Percentiles rank a stretch among this genome's conserved stretches.
phyloP scores from a whole-genome alignment of 768 basidiomycete genomes.

The button mushroom (Agaricus bisporus) region DNA sequence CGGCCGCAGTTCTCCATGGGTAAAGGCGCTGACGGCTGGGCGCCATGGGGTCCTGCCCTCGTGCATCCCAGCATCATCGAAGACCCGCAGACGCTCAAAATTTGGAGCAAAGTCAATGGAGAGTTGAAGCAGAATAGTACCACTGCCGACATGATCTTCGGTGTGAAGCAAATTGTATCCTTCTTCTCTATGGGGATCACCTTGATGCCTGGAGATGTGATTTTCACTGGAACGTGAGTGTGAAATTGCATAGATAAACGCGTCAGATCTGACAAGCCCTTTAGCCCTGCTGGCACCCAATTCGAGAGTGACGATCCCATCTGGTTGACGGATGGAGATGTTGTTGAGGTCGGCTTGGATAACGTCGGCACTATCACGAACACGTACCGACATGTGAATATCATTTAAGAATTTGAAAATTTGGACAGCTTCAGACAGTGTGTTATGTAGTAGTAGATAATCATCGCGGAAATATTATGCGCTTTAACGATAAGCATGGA shows the following conservation, averaged over 20 bases:
- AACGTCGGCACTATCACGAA: conserved; percentile 34
- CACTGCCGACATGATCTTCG: conserved; percentile 37
- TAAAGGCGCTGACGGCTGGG: conserved; percentile 38
- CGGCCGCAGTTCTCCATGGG: conserved; percentile 39
- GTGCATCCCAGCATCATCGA: conserved; percentile 30
- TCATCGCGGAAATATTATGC: no score
- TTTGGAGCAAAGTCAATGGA: conserved; percentile 37
- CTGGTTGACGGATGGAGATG: conserved; percentile 31
- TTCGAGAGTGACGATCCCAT: conserved; percentile 27
- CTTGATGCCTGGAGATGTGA: conserved; percentile 34
- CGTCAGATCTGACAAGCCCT: neutral
- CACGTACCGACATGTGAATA: conserved; percentile 20
- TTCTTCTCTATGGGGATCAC: conserved; percentile 42
- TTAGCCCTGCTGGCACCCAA: conserved; percentile 29
- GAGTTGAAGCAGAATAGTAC: conserved; percentile 32
- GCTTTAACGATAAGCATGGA: no score
- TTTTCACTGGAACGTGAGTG: conserved; percentile 37
- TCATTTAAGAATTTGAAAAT: neutral
- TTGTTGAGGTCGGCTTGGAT: conserved; percentile 32
- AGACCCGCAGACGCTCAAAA: conserved; percentile 32
- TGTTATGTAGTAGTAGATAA: no score
- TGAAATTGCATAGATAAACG: neutral
- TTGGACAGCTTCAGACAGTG: no score
- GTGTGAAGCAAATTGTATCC: conserved; percentile 31
- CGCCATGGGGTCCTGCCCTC: conserved; percentile 34